Evolutionary conservation across 169 alveolate species (phyloP).

Genomic region (Plasmodium adleri): DNA sequence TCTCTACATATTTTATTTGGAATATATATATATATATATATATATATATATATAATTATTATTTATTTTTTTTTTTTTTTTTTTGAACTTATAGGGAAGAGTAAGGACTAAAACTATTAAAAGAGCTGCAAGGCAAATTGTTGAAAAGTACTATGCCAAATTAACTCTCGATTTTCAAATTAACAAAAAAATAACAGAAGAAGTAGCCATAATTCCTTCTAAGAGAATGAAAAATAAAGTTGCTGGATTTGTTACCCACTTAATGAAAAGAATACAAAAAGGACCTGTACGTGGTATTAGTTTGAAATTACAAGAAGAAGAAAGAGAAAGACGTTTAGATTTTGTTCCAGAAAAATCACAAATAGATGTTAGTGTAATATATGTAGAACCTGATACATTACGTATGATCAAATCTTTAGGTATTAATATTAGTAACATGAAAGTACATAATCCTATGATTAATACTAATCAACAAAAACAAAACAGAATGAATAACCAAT

Average conservation of each 20-base stretch:
- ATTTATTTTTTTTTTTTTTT: neutral
- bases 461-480: slow-evolving; percentile 71
- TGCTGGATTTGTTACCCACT: slow-evolving; percentile 97
- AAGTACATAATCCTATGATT: slow-evolving; percentile 78
- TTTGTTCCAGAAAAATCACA: slow-evolving; percentile 96
- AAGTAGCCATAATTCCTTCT: slow-evolving; percentile 98
- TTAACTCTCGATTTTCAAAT: slow-evolving; percentile 98
- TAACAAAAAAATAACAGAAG: slow-evolving; percentile 99
- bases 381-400: slow-evolving; percentile 91
- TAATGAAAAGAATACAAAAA: slow-evolving; percentile 96
- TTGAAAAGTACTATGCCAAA: slow-evolving; percentile 97
- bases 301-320: slow-evolving; percentile 99
- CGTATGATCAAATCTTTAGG: slow-evolving; percentile 91
- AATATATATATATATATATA: slow-evolving; percentile 7
- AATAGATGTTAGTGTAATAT: slow-evolving; percentile 91
- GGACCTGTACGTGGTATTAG: slow-evolving; percentile 99
- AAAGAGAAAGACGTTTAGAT: slow-evolving; percentile 99
- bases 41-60: slow-evolving; percentile 3
- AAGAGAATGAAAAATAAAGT: slow-evolving; percentile 98
- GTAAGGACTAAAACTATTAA: slow-evolving; percentile 99
- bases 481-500: slow-evolving; percentile 64
- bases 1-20: neutral
- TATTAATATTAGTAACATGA: slow-evolving; percentile 86
- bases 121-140: slow-evolving; percentile 99
- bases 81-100: slow-evolving; percentile 94